These are phyloP conservation scores for Colletotrichum acutatum DNA, from an alignment of 2,329 filamentous ascomycete species.

Conservation along the genomic window DNA sequence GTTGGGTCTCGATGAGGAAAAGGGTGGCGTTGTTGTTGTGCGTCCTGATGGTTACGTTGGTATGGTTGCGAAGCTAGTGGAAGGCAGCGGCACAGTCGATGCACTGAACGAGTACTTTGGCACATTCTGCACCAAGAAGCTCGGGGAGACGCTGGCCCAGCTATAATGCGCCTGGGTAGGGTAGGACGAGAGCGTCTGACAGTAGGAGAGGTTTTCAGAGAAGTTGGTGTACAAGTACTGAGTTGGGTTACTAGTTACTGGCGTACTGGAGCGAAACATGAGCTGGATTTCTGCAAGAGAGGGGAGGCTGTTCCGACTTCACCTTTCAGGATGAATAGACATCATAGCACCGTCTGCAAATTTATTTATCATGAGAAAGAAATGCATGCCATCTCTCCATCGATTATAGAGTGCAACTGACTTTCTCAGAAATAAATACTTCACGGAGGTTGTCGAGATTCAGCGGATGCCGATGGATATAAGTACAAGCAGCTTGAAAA, in stretches of 20 bases:
- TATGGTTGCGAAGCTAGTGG: slow-evolving; percentile 76
- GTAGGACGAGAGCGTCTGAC: not conserved
- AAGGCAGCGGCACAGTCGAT: slow-evolving; percentile 83
- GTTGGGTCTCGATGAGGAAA: slow-evolving; percentile 80
- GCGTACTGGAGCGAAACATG: not conserved
- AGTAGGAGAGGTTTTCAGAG: not conserved
- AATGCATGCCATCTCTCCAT: not conserved
- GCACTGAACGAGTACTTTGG: slow-evolving; percentile 86
- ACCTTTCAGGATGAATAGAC: not conserved
- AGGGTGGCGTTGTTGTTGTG: slow-evolving; percentile 84
- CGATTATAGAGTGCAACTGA: not conserved
- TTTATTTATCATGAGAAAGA: not conserved
- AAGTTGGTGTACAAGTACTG: not conserved
- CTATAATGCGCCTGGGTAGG: slow-evolving; percentile 43
- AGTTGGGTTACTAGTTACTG: not conserved
- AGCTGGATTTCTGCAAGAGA: not conserved
- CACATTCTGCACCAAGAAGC: slow-evolving; percentile 73
- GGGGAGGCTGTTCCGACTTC: not conserved
- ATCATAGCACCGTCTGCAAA: not conserved
- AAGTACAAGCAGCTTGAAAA: too few species aligned
- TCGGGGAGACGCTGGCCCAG: slow-evolving; percentile 53
- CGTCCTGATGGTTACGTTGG: slow-evolving; percentile 90
- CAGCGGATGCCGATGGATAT: too few species aligned
- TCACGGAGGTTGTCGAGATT: not conserved
- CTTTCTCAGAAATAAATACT: not conserved